phyloP scores from a whole-genome alignment of 306 rosid species.

The Cicer cuneatum region DNA sequence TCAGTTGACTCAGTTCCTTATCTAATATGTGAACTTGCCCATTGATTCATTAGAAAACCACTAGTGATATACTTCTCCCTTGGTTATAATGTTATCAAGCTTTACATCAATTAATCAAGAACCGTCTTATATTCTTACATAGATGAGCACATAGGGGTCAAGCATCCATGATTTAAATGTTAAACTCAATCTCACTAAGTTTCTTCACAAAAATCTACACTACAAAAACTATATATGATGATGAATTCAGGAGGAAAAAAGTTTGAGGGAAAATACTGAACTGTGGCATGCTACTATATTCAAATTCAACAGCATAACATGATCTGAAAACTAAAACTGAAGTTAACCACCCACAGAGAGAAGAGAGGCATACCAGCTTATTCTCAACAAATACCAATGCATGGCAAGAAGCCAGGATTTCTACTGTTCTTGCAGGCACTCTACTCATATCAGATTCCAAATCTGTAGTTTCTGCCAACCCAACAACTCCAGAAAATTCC shows the following conservation, averaged over 20 bases:
- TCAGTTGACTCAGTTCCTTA: not conserved
- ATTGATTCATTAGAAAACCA: conserved; percentile 3
- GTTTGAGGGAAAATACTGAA: conserved; percentile 26
- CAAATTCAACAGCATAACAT: conserved; percentile 19
- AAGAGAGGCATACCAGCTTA: conserved; percentile 73
- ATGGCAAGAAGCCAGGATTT: conserved; percentile 98
- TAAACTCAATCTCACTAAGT: conserved; percentile 1
- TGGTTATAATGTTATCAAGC: conserved; percentile 9
- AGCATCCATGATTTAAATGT: conserved; percentile 14
- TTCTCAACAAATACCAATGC: conserved; percentile 97
- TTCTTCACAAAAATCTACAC: conserved; percentile 31
- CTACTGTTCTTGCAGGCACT: conserved; percentile 74
- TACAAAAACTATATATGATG: conserved; percentile 11
- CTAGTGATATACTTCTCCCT: not conserved
- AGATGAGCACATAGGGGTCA: conserved; percentile 3
- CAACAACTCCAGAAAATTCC: conserved; percentile 97
- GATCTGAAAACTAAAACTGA: conserved; percentile 17
- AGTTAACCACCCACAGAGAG: conserved; percentile 17
- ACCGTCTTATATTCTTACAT: not conserved
- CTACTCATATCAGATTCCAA: conserved; percentile 73
- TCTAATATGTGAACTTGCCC: not conserved
- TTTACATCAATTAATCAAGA: conserved; percentile 20
- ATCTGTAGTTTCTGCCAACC: conserved; percentile 62
- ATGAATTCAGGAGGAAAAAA: not conserved
- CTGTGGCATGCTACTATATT: not conserved